Conservation (phyloP, 148 eudicot species). For the Salicornia ramosissima region DNA sequence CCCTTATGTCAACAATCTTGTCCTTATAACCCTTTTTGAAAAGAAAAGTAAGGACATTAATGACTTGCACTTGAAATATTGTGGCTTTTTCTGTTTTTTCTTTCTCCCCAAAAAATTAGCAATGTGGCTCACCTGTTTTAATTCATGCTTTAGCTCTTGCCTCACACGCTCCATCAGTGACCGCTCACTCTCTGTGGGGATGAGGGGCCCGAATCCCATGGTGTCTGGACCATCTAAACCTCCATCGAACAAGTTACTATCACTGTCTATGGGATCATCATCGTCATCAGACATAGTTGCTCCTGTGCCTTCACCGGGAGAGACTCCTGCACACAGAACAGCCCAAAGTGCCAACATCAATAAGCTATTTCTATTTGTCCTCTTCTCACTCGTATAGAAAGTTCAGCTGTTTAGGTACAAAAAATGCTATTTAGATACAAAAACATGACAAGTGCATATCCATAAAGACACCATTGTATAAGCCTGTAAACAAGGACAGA, state of each 20-base stretch:
- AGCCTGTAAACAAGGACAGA: neutral
- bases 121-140: slow-evolving; percentile 54
- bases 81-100: too few species aligned
- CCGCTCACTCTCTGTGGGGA: slow-evolving; percentile 82
- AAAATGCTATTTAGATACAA: neutral
- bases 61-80: neutral
- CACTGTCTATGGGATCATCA: slow-evolving; percentile 70
- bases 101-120: neutral
- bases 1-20: slow-evolving; percentile 87
- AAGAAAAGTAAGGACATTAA: slow-evolving; percentile 5
- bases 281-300: slow-evolving; percentile 98
- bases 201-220: slow-evolving; percentile 84
- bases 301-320: slow-evolving; percentile 89
- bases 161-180: slow-evolving; percentile 93
- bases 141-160: slow-evolving; percentile 72
- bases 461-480: too few species aligned
- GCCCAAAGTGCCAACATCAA: slow-evolving; percentile 5
- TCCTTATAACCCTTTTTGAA: slow-evolving; percentile 76
- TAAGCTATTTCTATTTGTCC: neutral
- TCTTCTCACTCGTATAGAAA: neutral
- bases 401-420: neutral
- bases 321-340: slow-evolving; percentile 46
- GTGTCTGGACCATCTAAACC: slow-evolving; percentile 58
- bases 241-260: slow-evolving; percentile 65
- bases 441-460: neutral